Evolutionary conservation across 2,329 filamentous ascomycete species (phyloP).

Genomic region (Aspergillus sclerotialis): DNA sequence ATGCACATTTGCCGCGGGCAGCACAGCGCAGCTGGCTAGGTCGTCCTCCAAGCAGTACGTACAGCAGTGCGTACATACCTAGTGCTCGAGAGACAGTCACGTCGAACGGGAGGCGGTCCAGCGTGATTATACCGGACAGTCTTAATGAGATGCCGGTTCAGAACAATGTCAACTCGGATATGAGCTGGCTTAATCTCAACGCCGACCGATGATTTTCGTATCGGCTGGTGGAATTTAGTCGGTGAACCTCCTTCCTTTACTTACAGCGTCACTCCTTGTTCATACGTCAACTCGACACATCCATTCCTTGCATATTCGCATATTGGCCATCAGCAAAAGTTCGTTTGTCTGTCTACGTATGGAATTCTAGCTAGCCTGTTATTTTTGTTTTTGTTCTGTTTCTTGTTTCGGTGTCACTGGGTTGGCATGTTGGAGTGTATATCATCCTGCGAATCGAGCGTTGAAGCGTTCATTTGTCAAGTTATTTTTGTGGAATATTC

Average conservation of each 20-base stretch:
- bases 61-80: conserved; percentile 34
- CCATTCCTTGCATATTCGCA: not conserved
- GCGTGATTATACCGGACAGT: conserved; percentile 25
- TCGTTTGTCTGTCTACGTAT: not conserved
- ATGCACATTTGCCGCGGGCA: no score
- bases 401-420: not conserved
- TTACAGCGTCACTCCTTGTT: no score
- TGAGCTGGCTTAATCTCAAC: conserved; percentile 39
- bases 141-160: conserved; percentile 13
- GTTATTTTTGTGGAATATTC: not conserved
- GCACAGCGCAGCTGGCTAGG: conserved; percentile 23
- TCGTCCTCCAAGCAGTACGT: conserved; percentile 35
- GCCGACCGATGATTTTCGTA: conserved; percentile 22
- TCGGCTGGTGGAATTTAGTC: no score
- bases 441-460: no score
- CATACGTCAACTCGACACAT: no score
- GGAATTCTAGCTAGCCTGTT: not conserved
- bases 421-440: no score
- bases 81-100: conserved; percentile 8
- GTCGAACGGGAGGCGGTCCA: conserved; percentile 20
- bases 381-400: not conserved
- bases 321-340: not conserved
- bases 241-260: no score
- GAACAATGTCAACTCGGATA: conserved; percentile 30
- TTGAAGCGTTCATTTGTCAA: no score